Percentiles rank a stretch among this genome's conserved stretches.
These are phyloP conservation scores for Lasiodiplodia hormozganensis DNA, from an alignment of 2,329 filamentous ascomycete species.

Conservation along the genomic window DNA sequence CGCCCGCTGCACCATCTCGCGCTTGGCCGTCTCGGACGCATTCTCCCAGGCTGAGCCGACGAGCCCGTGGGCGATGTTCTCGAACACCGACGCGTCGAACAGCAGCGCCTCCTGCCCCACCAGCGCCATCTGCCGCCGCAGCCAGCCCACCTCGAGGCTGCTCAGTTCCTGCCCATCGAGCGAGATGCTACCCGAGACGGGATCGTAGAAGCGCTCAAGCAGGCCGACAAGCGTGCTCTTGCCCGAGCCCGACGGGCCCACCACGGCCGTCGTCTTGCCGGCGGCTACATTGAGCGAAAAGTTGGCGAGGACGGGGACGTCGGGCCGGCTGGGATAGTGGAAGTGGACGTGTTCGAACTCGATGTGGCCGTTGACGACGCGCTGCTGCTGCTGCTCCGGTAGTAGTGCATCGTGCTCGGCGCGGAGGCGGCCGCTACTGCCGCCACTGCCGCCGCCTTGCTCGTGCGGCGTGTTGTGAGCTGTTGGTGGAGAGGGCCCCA, in stretches of 20 bases:
- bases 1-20: conserved; percentile 75
- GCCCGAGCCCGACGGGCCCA: conserved; percentile 91
- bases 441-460: neutral
- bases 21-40: conserved; percentile 42
- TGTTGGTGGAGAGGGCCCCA: conserved; percentile 46
- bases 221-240: conserved; percentile 95
- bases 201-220: conserved; percentile 92
- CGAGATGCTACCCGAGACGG: conserved; percentile 77
- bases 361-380: conserved; percentile 52
- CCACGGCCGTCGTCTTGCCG: conserved; percentile 90
- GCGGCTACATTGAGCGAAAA: conserved; percentile 82
- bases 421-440: too few relatives aligned
- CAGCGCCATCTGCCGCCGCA: conserved; percentile 88
- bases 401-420: too few relatives aligned
- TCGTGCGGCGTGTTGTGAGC: neutral
- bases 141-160: conserved; percentile 84
- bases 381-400: neutral
- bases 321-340: conserved; percentile 91
- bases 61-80: conserved; percentile 89
- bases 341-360: conserved; percentile 85
- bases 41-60: conserved; percentile 82
- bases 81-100: conserved; percentile 86
- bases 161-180: conserved; percentile 85
- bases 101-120: conserved; percentile 93
- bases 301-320: conserved; percentile 86